A percentile compares a stretch with the other conserved stretches of the same genome.
These are phyloP conservation scores for Crocinoboletus sp. DNA, from an alignment of 1,284 basidiomycete species.

Conservation along the genomic window DNA sequence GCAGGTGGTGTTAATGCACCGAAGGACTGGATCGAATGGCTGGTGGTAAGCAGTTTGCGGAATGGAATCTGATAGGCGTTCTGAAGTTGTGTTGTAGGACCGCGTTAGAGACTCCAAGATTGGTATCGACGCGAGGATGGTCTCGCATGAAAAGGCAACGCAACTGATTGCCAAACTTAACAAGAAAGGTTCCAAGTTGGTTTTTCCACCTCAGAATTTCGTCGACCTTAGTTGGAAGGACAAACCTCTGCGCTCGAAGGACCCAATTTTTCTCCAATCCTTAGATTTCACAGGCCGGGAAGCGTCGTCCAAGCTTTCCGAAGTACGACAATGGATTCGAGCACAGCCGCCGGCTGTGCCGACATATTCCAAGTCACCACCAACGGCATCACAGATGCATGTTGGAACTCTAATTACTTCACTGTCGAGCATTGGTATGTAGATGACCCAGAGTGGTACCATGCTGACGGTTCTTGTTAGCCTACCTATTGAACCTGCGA, in stretches of 20 bases:
- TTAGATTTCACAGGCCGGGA: constrained; percentile 70
- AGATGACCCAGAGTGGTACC: background rate
- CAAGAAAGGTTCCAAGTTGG: constrained; percentile 52
- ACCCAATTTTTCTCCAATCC: constrained; percentile 72
- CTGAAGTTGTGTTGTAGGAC: constrained; percentile 34
- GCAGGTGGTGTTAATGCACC: constrained; percentile 58
- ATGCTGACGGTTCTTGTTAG: constrained; percentile 17
- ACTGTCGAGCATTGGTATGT: constrained; percentile 58
- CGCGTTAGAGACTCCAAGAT: constrained; percentile 57
- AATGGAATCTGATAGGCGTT: background rate
- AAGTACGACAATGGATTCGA: constrained; percentile 60
- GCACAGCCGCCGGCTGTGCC: constrained; percentile 55
- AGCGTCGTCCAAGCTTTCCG: constrained; percentile 52
- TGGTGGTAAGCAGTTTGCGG: constrained; percentile 44
- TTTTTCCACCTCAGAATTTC: constrained; percentile 76
- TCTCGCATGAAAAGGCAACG: constrained; percentile 70
- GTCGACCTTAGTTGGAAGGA: constrained; percentile 83
- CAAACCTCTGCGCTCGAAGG: constrained; percentile 63
- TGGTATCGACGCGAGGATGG: constrained; percentile 87
- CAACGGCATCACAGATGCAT: constrained; percentile 60
- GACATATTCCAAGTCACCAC: constrained; percentile 54
- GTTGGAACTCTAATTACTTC: constrained; percentile 62
- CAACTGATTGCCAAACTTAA: constrained; percentile 54
- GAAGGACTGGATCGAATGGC: constrained; percentile 77
- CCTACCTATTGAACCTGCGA: constrained; percentile 42